Base-by-base conservation (phyloP, 108 stramenopile species). In the Licmophora abbreviata region DNA sequence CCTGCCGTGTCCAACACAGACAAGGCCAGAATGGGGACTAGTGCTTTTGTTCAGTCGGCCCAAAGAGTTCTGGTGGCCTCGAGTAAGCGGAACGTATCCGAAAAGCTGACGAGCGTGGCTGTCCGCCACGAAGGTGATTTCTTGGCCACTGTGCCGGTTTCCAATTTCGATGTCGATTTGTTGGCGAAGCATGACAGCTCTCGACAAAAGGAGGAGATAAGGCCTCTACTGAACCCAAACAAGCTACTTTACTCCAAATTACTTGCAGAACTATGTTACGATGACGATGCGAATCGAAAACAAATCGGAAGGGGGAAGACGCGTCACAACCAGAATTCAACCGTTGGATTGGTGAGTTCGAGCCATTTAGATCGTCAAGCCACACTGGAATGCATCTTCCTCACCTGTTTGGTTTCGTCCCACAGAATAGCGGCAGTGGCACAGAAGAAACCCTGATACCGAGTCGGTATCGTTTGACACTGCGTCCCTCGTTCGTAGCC, bases 381-480 rank as follows among this genome's bases (percentile, higher is more conserved):
- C 17, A 15, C 18, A 17, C 10, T 15, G 8, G 10, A 15, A 15
- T 44, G 17, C 10, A 17, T 17, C 10, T 11, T 44, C 17, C 17
- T 17, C 18, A 44, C 12, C 34, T 35, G 34, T n/a, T n/a, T n/a
- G n/a, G n/a, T n/a, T n/a, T n/a, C n/a, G n/a, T n/a, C n/a, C n/a
- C n/a, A n/a, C n/a, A n/a, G n/a, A n/a, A n/a, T n/a, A n/a, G n/a
- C n/a, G n/a, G n/a, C n/a, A n/a, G n/a, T n/a, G n/a, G n/a, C n/a
- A n/a, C n/a, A n/a, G n/a, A n/a, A n/a, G n/a, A n/a, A n/a, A 55
- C 29, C 56, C 52, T 48, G 0, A 76, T 82, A 53, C 85, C 82
- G 4, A 29, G 44, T 14, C 77, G 80, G 14, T 82, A 92, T 59
- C 69, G 73, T 18, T 51, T 72, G 10, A 69, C 67, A 58, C 22